Evolutionary conservation across 2,329 filamentous ascomycete genomes (phyloP).

Genomic region (Scedosporium minutisporum): DNA sequence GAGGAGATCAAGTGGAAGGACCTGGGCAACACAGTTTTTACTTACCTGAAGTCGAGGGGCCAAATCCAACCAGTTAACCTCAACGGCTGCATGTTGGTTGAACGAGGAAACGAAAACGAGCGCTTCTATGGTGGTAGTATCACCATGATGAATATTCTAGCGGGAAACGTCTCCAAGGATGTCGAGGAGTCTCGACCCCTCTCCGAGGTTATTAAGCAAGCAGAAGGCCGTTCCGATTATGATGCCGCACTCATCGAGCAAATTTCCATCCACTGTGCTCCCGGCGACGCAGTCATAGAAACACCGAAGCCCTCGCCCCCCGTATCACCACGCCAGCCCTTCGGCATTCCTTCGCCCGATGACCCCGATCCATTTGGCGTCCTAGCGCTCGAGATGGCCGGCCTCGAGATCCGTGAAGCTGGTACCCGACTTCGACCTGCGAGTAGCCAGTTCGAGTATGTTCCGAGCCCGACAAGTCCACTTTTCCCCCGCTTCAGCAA

Average conservation of each 20-base stretch:
- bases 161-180: constrained; percentile 44
- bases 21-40: constrained; percentile 44
- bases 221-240: constrained; percentile 71
- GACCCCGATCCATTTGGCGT: constrained; percentile 92
- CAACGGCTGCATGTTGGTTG: constrained; percentile 45
- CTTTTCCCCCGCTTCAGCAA: constrained; percentile 43
- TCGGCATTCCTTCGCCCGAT: constrained; percentile 68
- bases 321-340: constrained; percentile 36
- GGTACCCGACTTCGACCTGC: constrained; percentile 59
- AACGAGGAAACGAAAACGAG: constrained; percentile 50
- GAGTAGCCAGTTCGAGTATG: constrained; percentile 76
- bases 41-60: constrained; percentile 49
- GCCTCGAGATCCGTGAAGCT: constrained; percentile 84
- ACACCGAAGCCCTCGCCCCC: constrained; percentile 26
- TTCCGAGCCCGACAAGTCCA: constrained; percentile 66
- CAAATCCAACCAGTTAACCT: constrained; percentile 45
- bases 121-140: constrained; percentile 43
- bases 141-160: constrained; percentile 46
- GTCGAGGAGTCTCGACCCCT: constrained; percentile 49
- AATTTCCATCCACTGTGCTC: constrained; percentile 57
- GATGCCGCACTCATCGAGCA: constrained; percentile 58
- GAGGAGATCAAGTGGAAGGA: constrained; percentile 42
- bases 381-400: constrained; percentile 80
- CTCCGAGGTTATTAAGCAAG: constrained; percentile 76
- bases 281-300: constrained; percentile 59